Evolutionary conservation across 176 grass and related monocot species (phyloP), one percentile per base, ranked within the genome.

Genomic region (Phyllostachys edulis): DNA sequence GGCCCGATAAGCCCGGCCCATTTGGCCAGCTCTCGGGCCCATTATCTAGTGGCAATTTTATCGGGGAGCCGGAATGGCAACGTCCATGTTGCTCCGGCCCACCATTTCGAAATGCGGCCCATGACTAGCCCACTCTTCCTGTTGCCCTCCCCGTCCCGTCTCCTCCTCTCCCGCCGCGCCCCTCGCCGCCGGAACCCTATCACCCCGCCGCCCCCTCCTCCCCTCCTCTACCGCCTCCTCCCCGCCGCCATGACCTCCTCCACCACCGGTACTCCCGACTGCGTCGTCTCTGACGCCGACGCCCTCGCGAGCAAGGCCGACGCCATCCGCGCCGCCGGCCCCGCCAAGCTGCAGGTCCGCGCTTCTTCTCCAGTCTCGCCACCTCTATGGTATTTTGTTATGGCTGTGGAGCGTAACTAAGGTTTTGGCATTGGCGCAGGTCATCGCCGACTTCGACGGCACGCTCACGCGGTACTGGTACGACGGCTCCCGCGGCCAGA

Each of bases 391-490:
- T 7, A n/a, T 65, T 17, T 26, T 0, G 6, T 4, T 32, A 60
- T 65, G 42, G 20, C 2, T 59, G 21, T 24, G 29, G 11, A 23
- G 2, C 44, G 52, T 77, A 17, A 85, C 14, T 63, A 37, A 12
- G 69, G 6, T 27, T 60, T 83, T 65, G 1, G 16, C 29, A 29
- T 68, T 20, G 17, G 45, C 32, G 17, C 54, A 98, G 96, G 91
- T 98, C 26, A 98, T 98, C 80, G 93, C 96, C 3, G 96, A 98
- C 76, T 98, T 98, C 82, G 96, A 98, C 55, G 96, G 93, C 13
- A 98, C 93, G 40, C 92, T 98, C 34, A 93, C 93, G 46, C 88
- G 86, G 83, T 98, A 98, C 85, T 98, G 96, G 96, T 92, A 89
- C 71, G 84, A 90, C 81, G 89, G 91, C 40, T 54, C 38, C 55